Conservation (phyloP, 768 basidiomycete species). For the Imleria badia region DNA sequence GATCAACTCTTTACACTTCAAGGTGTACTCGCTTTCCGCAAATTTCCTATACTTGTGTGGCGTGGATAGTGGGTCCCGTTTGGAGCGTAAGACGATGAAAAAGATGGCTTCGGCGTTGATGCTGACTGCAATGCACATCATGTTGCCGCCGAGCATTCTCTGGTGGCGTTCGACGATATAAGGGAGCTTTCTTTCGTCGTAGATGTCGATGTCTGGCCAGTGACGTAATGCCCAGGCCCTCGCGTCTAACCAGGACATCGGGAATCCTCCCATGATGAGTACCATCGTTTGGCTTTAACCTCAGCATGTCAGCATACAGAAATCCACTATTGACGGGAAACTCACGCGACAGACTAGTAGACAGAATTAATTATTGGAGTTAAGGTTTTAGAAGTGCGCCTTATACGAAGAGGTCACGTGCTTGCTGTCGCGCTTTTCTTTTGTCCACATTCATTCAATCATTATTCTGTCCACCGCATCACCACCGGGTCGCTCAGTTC, state of each 20-base stretch:
- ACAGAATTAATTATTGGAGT: too few species aligned
- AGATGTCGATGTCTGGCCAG: slow-evolving; percentile 7
- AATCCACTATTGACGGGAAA: too few species aligned
- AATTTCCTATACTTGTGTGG: neutral
- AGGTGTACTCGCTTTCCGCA: neutral
- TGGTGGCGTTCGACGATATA: neutral
- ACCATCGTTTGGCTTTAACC: neutral
- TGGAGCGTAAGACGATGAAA: neutral
- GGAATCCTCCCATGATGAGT: neutral
- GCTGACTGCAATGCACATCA: neutral
- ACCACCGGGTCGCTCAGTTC: too few species aligned
- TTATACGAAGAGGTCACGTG: too few species aligned
- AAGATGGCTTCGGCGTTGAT: neutral
- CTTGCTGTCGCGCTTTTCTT: too few species aligned
- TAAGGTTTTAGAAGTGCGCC: too few species aligned
- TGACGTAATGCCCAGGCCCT: slow-evolving; percentile 5
- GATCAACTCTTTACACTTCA: neutral
- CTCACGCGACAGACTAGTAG: too few species aligned
- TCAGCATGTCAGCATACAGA: neutral
- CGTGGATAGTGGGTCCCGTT: slow-evolving; percentile 1
- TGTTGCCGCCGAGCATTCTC: neutral
- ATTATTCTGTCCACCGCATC: too few species aligned
- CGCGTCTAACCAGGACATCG: neutral
- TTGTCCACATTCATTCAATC: too few species aligned
- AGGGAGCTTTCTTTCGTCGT: neutral